These are phyloP conservation scores for Fusarium falciforme DNA, from an alignment of 2,329 filamentous ascomycete genomes.

Conservation along the genomic window DNA sequence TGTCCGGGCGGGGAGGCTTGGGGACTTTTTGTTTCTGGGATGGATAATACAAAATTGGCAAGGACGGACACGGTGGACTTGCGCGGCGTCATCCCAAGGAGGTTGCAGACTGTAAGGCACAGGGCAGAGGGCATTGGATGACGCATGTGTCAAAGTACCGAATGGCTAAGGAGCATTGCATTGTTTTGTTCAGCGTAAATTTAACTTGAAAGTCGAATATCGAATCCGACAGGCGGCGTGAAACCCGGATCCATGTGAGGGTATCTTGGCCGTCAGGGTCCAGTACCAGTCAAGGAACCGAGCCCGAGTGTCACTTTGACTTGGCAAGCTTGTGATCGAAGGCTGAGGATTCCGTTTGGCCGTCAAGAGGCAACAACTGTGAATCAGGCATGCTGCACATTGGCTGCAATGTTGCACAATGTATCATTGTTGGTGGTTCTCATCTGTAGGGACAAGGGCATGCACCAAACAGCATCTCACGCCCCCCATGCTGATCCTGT, in stretches of 20 bases:
- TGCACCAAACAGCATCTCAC: conserved; percentile 26
- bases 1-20: conserved; percentile 9
- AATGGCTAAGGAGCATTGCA: background rate
- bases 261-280: background rate
- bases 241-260: background rate
- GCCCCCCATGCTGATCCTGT: conserved; percentile 12
- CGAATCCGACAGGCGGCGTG: background rate
- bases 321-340: background rate
- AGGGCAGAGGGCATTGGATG: background rate
- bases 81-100: background rate
- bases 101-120: conserved; percentile 1
- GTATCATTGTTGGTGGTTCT: conserved; percentile 11
- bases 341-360: background rate
- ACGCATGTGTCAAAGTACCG: background rate
- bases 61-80: background rate
- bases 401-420: conserved; percentile 1
- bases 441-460: conserved; percentile 35
- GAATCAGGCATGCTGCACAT: background rate
- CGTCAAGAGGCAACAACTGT: background rate
- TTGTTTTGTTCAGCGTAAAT: background rate
- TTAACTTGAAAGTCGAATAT: background rate
- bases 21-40: conserved; percentile 11
- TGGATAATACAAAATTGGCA: background rate
- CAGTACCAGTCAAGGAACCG: background rate
- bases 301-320: background rate